Evolutionary conservation across 345 rosid species (phyloP).

Genomic region (Heritiera littoralis): DNA sequence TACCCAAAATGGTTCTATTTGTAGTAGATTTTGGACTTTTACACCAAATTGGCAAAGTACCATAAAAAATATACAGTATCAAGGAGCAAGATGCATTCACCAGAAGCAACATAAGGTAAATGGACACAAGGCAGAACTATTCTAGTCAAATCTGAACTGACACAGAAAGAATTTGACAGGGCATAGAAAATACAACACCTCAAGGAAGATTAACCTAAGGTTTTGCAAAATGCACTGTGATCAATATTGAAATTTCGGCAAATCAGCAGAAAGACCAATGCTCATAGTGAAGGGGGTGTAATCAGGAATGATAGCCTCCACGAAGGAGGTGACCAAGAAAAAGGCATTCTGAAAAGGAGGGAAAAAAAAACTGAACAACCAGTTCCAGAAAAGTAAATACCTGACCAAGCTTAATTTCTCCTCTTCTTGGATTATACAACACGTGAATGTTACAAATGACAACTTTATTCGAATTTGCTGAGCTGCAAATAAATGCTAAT

Average conservation of each 20-base stretch:
- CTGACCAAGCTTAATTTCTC: conserved; percentile 97
- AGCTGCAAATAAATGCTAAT: conserved; percentile 43
- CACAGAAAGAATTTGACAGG: background rate
- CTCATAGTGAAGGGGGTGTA: background rate
- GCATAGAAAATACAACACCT: background rate
- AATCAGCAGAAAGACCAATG: background rate
- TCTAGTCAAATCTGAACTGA: background rate
- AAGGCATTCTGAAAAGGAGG: background rate
- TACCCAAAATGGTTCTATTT: background rate
- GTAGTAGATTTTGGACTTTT: background rate
- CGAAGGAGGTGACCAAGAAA: conserved; percentile 9
- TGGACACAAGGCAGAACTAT: background rate
- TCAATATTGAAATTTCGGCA: background rate
- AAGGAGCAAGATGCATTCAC: background rate
- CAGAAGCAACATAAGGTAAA: background rate
- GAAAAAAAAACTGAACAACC: background rate
- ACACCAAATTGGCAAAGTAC: background rate
- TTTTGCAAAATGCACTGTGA: background rate
- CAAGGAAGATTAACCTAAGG: background rate
- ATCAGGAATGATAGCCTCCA: conserved; percentile 10
- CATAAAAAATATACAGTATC: background rate
- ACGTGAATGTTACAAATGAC: conserved; percentile 90
- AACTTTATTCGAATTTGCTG: conserved; percentile 44
- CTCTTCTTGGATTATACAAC: conserved; percentile 92
- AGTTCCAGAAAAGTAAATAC: conserved; percentile 39